These are phyloP conservation scores for Acanthamoeba culbertsoni DNA, from an alignment of 208 protist genomes.

Conservation along the genomic window DNA sequence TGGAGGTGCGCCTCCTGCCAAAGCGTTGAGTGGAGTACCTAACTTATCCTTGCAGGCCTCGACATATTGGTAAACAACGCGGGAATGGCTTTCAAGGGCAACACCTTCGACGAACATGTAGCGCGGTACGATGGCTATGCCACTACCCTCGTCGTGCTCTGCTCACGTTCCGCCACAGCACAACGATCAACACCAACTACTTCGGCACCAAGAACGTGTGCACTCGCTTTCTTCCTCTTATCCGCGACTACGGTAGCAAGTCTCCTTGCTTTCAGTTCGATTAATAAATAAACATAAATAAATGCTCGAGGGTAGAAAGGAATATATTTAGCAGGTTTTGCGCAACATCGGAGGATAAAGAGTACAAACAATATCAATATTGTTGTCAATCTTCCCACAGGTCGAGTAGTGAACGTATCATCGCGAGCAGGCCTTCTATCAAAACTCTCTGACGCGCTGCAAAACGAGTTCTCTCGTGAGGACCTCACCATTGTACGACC, in stretches of 20 bases:
- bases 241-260: neutral
- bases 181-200: neutral
- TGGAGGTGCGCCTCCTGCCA: neutral
- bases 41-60: neutral
- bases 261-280: no score
- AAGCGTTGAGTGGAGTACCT: neutral
- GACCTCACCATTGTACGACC: neutral
- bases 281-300: no score
- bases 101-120: constrained; percentile 44
- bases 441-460: neutral
- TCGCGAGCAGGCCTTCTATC: neutral
- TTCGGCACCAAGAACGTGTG: constrained; percentile 6
- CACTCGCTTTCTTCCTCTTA: neutral
- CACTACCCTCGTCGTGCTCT: neutral
- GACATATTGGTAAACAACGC: constrained; percentile 50
- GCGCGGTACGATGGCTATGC: neutral
- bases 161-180: neutral
- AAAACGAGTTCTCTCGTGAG: neutral
- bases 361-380: no score
- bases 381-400: neutral
- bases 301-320: no score
- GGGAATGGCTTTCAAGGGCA: constrained; percentile 35
- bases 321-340: no score
- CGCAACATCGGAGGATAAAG: no score
- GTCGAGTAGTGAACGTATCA: neutral